A percentile compares a stretch with the other conserved stretches of the same genome.
Evolutionary conservation across 2,329 filamentous ascomycete species (phyloP).

Genomic region (Eurotiales sp.): DNA sequence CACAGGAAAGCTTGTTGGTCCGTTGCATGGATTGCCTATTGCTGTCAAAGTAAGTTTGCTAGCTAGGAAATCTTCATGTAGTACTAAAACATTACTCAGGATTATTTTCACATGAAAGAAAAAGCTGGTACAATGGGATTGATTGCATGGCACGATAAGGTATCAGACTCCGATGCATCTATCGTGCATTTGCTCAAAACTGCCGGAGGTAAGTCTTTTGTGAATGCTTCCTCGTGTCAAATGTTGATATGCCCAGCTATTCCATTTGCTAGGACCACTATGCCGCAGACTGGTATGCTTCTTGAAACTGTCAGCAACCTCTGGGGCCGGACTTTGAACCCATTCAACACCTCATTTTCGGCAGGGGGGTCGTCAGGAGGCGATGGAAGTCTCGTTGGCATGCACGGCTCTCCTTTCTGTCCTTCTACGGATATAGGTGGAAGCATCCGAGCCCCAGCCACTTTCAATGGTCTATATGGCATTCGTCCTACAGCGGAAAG

Average conservation of each 20-base stretch:
- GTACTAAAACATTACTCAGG: too few relatives aligned
- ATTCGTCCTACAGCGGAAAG: slow-evolving; percentile 25
- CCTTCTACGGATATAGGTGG: slow-evolving; percentile 30
- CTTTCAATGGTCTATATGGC: slow-evolving; percentile 33
- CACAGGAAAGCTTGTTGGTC: slow-evolving; percentile 29
- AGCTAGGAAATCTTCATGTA: too few relatives aligned
- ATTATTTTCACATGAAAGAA: too few relatives aligned
- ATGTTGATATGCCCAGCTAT: too few relatives aligned
- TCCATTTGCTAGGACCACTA: slow-evolving; percentile 55
- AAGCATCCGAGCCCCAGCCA: slow-evolving; percentile 30
- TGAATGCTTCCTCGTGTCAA: too few relatives aligned
- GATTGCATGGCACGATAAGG: too few relatives aligned
- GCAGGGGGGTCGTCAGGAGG: slow-evolving; percentile 30
- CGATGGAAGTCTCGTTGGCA: slow-evolving; percentile 33
- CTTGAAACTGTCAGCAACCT: slow-evolving; percentile 36
- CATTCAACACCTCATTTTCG: slow-evolving; percentile 23
- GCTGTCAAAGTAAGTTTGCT: slow-evolving; percentile 50
- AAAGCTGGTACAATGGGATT: too few relatives aligned
- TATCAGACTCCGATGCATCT: too few relatives aligned
- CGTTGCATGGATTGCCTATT: slow-evolving; percentile 40
- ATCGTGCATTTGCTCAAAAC: too few relatives aligned
- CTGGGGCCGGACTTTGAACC: slow-evolving; percentile 19
- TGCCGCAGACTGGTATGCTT: slow-evolving; percentile 61
- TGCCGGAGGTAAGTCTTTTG: too few relatives aligned
- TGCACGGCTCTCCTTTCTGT: slow-evolving; percentile 29